Base-by-base conservation (phyloP, 2,329 filamentous ascomycete species). In the Paraconiothyrium sp. region DNA sequence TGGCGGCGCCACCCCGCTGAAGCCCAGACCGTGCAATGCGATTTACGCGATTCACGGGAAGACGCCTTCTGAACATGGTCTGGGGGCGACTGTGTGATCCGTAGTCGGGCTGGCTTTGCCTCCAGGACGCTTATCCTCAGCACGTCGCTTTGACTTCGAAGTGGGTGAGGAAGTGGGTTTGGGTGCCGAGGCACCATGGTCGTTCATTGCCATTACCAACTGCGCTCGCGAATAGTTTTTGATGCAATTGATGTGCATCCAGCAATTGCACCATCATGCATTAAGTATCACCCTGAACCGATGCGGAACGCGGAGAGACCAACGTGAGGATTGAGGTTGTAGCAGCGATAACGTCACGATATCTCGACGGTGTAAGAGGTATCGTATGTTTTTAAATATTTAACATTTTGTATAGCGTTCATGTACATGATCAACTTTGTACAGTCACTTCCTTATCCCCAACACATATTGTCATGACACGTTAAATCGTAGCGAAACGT, bases 401-500 rank as follows among this genome's bases (percentile, higher is more conserved):
- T 48, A 24, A 39, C 54, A 55, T 56, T 48, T 27, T 35, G 22
- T 44, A 30, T 41, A 59, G 48, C 30, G 32, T 59, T 39, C 49
- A 54, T 20, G 41, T 37, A 54, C 14, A 41, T 49, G 47, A 22
- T 51, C 44, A 51, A 43, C 20, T 24, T 20, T 34, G 9, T 43
- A 16, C 22, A 35, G 16, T 30, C 27, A 13, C 16, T 54, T 54
- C 37, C 22, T 10, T 48, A 24, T 37, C 32, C 49, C 49, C 24
- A 22, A 44, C 43, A 60, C 44, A 16, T 27, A 37, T 49, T 52
- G 46, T n/a, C 22, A 56, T 55, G 34, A 37, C 24, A 35, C 30
- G 20, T 43, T 14, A 35, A 41, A 59, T 50, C 34, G 57, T 56
- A 57, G 60, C 67, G 71, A 73, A 57, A 64, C 72, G 64, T 72